Base-by-base conservation (phyloP, 108 stramenopile genomes). In the Cylindrotheca closterium region DNA sequence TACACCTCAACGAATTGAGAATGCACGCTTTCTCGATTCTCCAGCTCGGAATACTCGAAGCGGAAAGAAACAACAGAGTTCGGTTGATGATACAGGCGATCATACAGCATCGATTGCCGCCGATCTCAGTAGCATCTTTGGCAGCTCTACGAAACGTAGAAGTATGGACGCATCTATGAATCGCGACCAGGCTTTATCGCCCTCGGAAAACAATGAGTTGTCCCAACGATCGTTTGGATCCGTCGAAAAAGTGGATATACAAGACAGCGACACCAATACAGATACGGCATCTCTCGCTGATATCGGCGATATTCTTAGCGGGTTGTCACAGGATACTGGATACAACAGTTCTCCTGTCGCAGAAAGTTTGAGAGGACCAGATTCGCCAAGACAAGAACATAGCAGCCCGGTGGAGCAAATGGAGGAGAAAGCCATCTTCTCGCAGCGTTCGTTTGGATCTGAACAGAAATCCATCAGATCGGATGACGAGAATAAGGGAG, bases 41-140 rank as follows among this genome's bases (percentile, higher is more conserved):
- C 89, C 86, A 32, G 89, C 89, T 19, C 23, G 75, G 45, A 80
- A 80, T 55, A 89, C 88, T 26, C 75, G 75, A 5, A 81, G 80
- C 17, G 34, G 28, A 18, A 47, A 64, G 47, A 64, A 64, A 15
- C 28, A 61, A 4, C 47, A 28, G 47, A 22, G 3, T 8, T 17
- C 31, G n/a, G 18, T 49, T 2, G 49, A 62, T 42, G 37, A 42
- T 10, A 42, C 37, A 7, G 15, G 15, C 37, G 10, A 42, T 42
- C 32, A 58, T 37, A 37, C 58, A 4, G 34, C 58, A 22, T 58
- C 33, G 18, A 33, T 58, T 19, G 58, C 17, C 3, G 31, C 32
- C 32, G 37, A 37, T 22, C 37, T 34, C 37, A 42, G 15, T n/a
- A n/a, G n/a, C n/a, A n/a, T n/a, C n/a, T n/a, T n/a, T n/a, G n/a